Percentiles rank a stretch among this genome's conserved stretches.
phyloP scores from a whole-genome alignment of 2,329 filamentous ascomycete genomes.

The Thielaviopsis ethacetica region DNA sequence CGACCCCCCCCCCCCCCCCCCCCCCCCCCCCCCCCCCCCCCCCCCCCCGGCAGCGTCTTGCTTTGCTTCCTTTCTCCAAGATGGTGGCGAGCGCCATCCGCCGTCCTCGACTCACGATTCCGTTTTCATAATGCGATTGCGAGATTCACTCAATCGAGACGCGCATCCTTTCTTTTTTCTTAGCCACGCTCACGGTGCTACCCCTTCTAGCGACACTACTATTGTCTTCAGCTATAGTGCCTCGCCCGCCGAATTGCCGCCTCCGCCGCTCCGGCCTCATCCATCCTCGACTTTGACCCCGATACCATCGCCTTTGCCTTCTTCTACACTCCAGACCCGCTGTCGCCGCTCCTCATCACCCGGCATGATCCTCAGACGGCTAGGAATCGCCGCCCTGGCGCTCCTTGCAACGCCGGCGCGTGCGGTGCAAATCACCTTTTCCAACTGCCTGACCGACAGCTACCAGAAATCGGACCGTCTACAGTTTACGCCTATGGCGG shows the following conservation, averaged over 20 bases:
- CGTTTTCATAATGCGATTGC: constrained; percentile 5
- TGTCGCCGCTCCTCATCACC: not conserved
- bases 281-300: too few species aligned
- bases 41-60: constrained; percentile 1
- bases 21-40: not conserved
- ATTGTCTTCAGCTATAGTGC: too few species aligned
- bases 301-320: too few species aligned
- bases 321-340: not conserved
- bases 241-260: too few species aligned
- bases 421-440: constrained; percentile 58
- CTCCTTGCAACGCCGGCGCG: constrained; percentile 26
- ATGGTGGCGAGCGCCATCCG: constrained; percentile 12
- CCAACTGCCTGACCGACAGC: constrained; percentile 61
- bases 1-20: not conserved
- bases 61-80: constrained; percentile 2
- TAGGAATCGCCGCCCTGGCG: constrained; percentile 14
- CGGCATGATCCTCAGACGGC: constrained; percentile 18
- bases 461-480: constrained; percentile 45
- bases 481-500: constrained; percentile 63
- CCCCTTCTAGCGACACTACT: too few species aligned
- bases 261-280: too few species aligned
- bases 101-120: constrained; percentile 8
- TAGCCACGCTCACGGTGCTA: too few species aligned
- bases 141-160: constrained; percentile 1
- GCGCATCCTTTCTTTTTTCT: not conserved